Percentiles rank a stretch among this genome's conserved stretches.
Evolutionary conservation across 805 yeast species (phyloP).

Genomic region (Kazachstania kunashirensis): DNA sequence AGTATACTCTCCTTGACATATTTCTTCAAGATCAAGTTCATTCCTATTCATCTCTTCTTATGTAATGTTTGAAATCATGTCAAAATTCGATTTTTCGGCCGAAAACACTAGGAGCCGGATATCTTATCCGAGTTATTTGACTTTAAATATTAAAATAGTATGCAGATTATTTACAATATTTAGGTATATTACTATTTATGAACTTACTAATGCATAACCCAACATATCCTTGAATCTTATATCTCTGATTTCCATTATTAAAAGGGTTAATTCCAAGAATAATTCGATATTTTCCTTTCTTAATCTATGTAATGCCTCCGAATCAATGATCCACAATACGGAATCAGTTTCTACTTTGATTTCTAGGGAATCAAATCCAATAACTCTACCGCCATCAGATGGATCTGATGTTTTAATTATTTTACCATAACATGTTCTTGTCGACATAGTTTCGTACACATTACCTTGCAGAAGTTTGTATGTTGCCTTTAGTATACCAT

Average conservation of each 20-base stretch:
- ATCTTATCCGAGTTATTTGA: too few relatives aligned
- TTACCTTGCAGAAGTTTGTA: constrained; percentile 38
- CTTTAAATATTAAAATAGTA: too few relatives aligned
- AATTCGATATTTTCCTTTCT: constrained; percentile 41
- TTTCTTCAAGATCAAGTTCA: too few relatives aligned
- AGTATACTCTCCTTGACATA: too few relatives aligned
- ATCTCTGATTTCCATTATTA: constrained; percentile 53
- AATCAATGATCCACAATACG: constrained; percentile 58
- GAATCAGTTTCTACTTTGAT: constrained; percentile 53
- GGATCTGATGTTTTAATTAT: constrained; percentile 14
- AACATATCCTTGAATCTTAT: constrained; percentile 68
- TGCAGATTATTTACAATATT: too few relatives aligned
- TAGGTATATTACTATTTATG: too few relatives aligned
- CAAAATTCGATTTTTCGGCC: too few relatives aligned
- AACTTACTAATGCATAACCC: constrained; percentile 62
- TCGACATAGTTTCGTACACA: constrained; percentile 40
- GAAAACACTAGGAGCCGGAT: too few relatives aligned
- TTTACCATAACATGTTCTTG: constrained; percentile 47
- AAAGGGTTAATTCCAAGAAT: constrained; percentile 53
- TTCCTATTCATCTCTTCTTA: too few relatives aligned
- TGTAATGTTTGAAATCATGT: too few relatives aligned
- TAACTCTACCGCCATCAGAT: not conserved
- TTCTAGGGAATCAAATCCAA: constrained; percentile 31
- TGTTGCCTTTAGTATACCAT: constrained; percentile 44
- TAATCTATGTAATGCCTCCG: constrained; percentile 37